Evolutionary conservation across 1,284 basidiomycete species (phyloP).

Genomic region (Moesziomyces globuligerus): DNA sequence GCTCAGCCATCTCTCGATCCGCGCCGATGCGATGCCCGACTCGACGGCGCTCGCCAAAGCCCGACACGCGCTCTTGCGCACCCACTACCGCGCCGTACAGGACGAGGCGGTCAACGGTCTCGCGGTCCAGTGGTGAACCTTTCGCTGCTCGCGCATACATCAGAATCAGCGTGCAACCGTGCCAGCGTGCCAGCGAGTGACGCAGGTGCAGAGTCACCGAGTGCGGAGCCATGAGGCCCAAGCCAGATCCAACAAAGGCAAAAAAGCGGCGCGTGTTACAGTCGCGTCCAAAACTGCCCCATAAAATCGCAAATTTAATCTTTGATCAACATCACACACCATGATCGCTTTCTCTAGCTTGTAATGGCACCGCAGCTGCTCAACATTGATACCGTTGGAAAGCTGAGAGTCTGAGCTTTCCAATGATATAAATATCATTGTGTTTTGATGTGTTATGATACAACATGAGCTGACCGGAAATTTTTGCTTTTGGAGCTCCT

Average conservation of each 20-base stretch:
- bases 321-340: no score
- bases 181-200: no score
- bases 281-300: no score
- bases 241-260: no score
- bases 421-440: constrained; percentile 59
- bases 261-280: no score
- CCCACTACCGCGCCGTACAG: constrained; percentile 85
- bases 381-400: constrained; percentile 66
- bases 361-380: neutral
- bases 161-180: no score
- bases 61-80: constrained; percentile 75
- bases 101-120: constrained; percentile 81
- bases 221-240: no score
- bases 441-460: neutral
- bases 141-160: no score
- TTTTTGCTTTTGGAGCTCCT: constrained; percentile 1
- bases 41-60: constrained; percentile 69
- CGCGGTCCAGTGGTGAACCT: constrained; percentile 84
- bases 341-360: no score
- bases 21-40: constrained; percentile 30
- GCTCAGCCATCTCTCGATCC: constrained; percentile 60
- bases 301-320: no score
- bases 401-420: constrained; percentile 62
- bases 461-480: no score
- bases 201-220: no score